Conservation (phyloP, 2,329 filamentous ascomycete genomes). For the Fusarium tjaetaba region DNA sequence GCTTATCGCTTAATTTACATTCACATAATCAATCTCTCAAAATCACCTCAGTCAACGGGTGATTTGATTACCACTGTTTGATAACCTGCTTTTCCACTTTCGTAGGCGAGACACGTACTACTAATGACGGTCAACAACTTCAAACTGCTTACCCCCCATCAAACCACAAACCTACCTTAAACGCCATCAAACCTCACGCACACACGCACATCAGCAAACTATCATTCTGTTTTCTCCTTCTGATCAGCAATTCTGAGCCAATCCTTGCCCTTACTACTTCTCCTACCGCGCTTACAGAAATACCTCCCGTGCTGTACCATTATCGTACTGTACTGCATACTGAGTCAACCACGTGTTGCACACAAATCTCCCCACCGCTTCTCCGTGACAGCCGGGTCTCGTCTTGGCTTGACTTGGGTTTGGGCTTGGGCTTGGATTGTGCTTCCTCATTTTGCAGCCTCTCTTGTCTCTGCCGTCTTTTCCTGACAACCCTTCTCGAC, state of each 20-base stretch:
- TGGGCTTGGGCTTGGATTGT: conserved; percentile 7
- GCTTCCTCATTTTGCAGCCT: conserved; percentile 11
- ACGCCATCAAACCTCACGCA: neutral
- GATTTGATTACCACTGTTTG: conserved; percentile 1
- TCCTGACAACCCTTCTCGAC: conserved; percentile 6
- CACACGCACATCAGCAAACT: conserved; percentile 19
- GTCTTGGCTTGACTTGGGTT: conserved; percentile 22
- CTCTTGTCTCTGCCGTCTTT: neutral
- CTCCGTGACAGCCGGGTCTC: conserved; percentile 27
- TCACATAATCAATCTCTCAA: conserved; percentile 5
- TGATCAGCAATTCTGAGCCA: conserved; percentile 30
- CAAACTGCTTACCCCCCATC: conserved; percentile 17
- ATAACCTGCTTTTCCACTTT: conserved; percentile 10
- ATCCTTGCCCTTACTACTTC: conserved; percentile 14
- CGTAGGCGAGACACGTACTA: conserved; percentile 5
- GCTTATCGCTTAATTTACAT: conserved; percentile 19
- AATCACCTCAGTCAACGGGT: neutral
- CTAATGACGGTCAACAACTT: conserved; percentile 10
- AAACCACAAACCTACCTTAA: neutral
- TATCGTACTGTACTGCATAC: conserved; percentile 18
- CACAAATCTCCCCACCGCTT: conserved; percentile 26
- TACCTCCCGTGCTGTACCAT: neutral
- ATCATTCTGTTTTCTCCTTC: conserved; percentile 11
- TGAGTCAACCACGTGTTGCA: conserved; percentile 39
- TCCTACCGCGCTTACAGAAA: conserved; percentile 10